phyloP scores from a whole-genome alignment of 306 rosid species.

The Vigna nakashimae region DNA sequence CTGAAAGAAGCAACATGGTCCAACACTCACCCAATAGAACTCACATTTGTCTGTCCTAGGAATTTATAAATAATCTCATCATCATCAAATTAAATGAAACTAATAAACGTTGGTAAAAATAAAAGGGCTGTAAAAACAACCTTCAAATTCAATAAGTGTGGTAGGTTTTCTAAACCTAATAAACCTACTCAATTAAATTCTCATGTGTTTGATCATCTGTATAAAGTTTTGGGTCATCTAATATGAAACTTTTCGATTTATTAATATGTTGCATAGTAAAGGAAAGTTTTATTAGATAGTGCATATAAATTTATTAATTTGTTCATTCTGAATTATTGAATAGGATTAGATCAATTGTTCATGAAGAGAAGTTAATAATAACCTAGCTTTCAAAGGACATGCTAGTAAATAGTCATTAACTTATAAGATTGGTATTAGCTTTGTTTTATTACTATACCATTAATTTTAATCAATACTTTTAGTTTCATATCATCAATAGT shows the following conservation, averaged over 20 bases:
- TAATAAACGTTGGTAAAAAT: neutral
- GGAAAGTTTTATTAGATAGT: neutral
- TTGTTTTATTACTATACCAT: constrained; percentile 13
- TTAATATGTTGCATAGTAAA: neutral
- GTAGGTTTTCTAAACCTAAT: constrained; percentile 38
- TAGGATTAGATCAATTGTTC: constrained; percentile 23
- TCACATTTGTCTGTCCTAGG: constrained; percentile 24
- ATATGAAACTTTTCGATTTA: neutral
- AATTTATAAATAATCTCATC: neutral
- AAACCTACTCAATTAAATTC: constrained; percentile 32
- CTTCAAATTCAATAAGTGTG: constrained; percentile 5
- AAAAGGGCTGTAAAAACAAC: neutral
- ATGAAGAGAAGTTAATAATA: constrained; percentile 12
- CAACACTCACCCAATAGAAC: constrained; percentile 41
- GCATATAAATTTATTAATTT: neutral
- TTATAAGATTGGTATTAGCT: constrained; percentile 18
- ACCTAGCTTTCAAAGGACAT: constrained; percentile 16
- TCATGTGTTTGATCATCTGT: neutral
- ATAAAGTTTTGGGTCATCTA: neutral
- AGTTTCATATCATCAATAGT: too few species aligned
- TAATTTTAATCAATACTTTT: neutral
- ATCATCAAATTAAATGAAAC: constrained; percentile 12
- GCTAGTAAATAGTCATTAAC: constrained; percentile 26
- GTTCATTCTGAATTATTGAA: constrained; percentile 24
- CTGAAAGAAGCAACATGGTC: constrained; percentile 42